Base-by-base conservation (phyloP, 352 stramenopile species). In the Pythium brachiatum region DNA sequence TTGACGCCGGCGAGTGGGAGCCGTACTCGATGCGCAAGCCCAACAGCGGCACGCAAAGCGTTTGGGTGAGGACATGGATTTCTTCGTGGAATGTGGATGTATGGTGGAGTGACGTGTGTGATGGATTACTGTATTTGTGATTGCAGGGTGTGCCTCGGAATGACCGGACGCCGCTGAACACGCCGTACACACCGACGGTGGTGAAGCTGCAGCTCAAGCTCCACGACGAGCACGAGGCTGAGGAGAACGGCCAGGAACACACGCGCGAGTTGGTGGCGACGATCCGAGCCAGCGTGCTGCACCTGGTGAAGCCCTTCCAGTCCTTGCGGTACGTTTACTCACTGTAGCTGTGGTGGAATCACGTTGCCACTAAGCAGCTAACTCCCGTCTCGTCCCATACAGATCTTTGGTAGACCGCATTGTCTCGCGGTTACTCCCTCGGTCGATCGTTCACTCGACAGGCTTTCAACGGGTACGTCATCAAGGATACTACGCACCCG, bases 131-230 rank as follows among this genome's bases (percentile, higher is more conserved):
- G 21, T 20, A 29, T 43, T 23, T 16, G 3, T 20, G 58, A 16
- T 2, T 57, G 29, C 54, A 90, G 80, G 72, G 79, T 41, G 77
- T 86, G 59, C 27, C 83, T 25, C 79, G 84, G 11, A 92, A 89
- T 31, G 81, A 91, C 63, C 71, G 81, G 21, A 93, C 84, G 66
- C 84, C 84, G 50, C 68, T 93, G 7, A 93, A 93, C 59, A 93
- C 84, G 51, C 84, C 84, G 53, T 93, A 89, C 62, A 93, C 84
- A n/a, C 84, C 84, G 34, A 81, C 90, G 46, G 75, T 93, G n/a
- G 83, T 92, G 66, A 92, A 91, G 67, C 63, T 93, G 44, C 84
- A 93, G 31, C 59, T 93, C 44, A 76, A 75, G 48, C 70, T 71
- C 18, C 81, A 91, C 48, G 80, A 87, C 41, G 81, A 85, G 47